Conservation (phyloP, 2,329 filamentous ascomycete species). For the Madurella mycetomatis region DNA sequence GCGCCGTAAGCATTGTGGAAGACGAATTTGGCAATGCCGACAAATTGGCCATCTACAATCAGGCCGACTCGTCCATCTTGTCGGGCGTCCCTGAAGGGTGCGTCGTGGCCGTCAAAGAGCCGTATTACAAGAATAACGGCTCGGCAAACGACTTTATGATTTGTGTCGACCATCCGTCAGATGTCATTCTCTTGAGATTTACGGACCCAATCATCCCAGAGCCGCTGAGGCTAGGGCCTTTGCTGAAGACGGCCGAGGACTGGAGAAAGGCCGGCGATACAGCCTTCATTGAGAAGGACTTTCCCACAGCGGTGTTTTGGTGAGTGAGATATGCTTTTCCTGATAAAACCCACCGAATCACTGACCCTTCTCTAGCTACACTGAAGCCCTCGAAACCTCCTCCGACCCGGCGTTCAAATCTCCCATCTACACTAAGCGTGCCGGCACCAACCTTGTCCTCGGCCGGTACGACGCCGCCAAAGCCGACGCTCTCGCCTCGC, state of each 20-base stretch:
- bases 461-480: slow-evolving; percentile 33
- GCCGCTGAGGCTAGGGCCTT: slow-evolving; percentile 21
- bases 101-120: slow-evolving; percentile 35
- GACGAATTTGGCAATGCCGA: slow-evolving; percentile 35
- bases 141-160: slow-evolving; percentile 30
- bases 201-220: slow-evolving; percentile 31
- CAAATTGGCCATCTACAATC: slow-evolving; percentile 38
- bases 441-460: slow-evolving; percentile 32
- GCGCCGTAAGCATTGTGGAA: slow-evolving; percentile 34
- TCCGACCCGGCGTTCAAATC: slow-evolving; percentile 20
- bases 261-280: slow-evolving; percentile 26
- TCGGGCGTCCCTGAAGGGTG: slow-evolving; percentile 31
- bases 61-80: slow-evolving; percentile 32
- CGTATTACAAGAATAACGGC: slow-evolving; percentile 34
- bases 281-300: slow-evolving; percentile 31
- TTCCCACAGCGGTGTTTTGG: slow-evolving; percentile 32
- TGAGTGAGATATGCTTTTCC: slow-evolving; percentile 14
- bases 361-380: slow-evolving; percentile 28
- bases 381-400: slow-evolving; percentile 30
- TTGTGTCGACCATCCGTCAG: slow-evolving; percentile 35
- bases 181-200: slow-evolving; percentile 30
- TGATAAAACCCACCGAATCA: background rate
- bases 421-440: slow-evolving; percentile 30
- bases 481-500: slow-evolving; percentile 31
- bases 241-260: slow-evolving; percentile 22